A percentile compares a stretch with the other conserved stretches of the same genome.
These are phyloP conservation scores for Ophiocytium majus DNA, from an alignment of 352 stramenopile genomes.

Conservation along the genomic window DNA sequence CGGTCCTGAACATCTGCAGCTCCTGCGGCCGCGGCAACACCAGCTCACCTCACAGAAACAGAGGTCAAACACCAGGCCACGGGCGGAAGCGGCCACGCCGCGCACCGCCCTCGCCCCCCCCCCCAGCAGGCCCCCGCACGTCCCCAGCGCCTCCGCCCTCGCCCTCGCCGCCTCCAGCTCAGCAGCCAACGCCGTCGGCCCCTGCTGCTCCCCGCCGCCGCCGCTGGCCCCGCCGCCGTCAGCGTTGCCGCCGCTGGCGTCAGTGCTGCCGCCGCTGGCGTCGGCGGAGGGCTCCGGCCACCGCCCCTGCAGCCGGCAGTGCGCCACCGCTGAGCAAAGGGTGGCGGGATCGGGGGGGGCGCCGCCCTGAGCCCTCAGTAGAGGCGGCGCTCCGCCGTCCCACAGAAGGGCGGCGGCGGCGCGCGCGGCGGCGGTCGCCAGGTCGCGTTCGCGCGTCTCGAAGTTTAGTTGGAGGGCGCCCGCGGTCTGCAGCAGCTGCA, in stretches of 20 bases:
- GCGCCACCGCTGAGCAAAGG: background rate
- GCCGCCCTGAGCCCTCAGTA: too few species aligned
- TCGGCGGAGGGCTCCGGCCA: background rate
- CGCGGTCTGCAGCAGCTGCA: constrained; percentile 40
- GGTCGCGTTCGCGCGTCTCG: background rate
- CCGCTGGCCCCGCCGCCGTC: background rate
- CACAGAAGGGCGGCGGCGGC: background rate
- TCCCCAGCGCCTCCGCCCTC: background rate
- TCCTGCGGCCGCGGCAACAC: too few species aligned
- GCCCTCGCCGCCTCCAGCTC: background rate
- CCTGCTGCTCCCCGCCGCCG: background rate
- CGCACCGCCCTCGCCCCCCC: constrained; percentile 14
- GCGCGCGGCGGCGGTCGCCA: background rate
- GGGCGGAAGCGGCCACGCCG: constrained; percentile 22
- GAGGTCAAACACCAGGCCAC: constrained; percentile 32
- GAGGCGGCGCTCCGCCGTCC: background rate
- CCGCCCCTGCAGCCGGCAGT: background rate
- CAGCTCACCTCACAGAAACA: constrained; percentile 30
- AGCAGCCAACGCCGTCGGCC: background rate
- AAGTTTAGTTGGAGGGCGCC: constrained; percentile 4
- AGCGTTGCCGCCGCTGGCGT: too few species aligned
- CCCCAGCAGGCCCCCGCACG: constrained; percentile 18
- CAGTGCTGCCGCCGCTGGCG: background rate
- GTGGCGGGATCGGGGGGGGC: background rate
- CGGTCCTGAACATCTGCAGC: constrained; percentile 14